Evolutionary conservation across 805 yeast species (phyloP), one percentile per base, ranked within the genome.

Genomic region (Teunomyces pallodes): DNA sequence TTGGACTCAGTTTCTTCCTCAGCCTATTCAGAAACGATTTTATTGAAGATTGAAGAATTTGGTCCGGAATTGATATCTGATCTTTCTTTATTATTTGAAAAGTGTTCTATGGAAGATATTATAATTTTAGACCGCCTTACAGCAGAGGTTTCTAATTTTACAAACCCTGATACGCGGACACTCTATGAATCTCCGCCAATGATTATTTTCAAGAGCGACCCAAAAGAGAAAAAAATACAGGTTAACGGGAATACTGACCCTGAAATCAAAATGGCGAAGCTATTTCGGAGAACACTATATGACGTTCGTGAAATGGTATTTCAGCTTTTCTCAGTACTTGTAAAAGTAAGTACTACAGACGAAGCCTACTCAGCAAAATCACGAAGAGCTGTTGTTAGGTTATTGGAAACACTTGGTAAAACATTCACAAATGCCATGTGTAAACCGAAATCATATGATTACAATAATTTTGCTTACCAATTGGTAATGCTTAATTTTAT

Each of bases 41-140:
- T 64, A 1, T 56, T 69, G 5, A 75, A 80, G 55, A 72, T 75
- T 2, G 62, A 64, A 2, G 51, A 55, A 13, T 16, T 16, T 16
- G 84, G 85, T 2, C 54, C 72, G 12, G 50, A 58, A 1, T 28
- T 81, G 4, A 53, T 53, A 10, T 26, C 84, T 9, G 53, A 61
- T 9, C 28, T 28, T 31, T 64, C 69, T 30, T 46, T 59, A 26
- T 59, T 86, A 13, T 72, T 81, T 45, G 68, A 77, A 48, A 71
- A 85, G 48, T 65, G 78, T 14, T 69, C 81, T 0, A 52, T 77
- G 7, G 94, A 86, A 62, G 91, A 86, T 52, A 75, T 76, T 46
- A 56, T 70, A 4, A 56, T 85, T 7, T 76, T 84, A 32, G 55
- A 76, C 0, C 51, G 60, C 1, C 69, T 82, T 47, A 87, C 89